A percentile compares a stretch with the other conserved stretches of the same genome.
phyloP scores from a whole-genome alignment of 345 rosid species.

The Hevea brasiliensis region DNA sequence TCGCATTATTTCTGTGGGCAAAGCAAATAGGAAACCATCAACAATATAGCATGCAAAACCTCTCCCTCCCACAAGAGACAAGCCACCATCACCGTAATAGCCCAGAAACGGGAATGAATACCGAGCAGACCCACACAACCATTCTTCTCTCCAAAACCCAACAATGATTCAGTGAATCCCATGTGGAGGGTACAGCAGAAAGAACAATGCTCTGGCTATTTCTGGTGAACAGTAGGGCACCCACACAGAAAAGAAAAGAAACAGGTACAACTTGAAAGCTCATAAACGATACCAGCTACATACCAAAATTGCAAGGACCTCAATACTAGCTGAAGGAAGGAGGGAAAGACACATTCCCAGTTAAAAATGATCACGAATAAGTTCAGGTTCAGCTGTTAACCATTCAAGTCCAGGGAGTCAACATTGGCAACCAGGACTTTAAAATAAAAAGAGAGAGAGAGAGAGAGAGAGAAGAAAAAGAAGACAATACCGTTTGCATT shows the following conservation, averaged over 20 bases:
- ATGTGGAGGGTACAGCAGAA: neutral
- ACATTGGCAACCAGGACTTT: neutral
- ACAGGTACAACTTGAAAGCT: neutral
- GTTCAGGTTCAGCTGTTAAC: neutral
- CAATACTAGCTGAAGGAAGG: neutral
- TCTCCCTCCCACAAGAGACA: neutral
- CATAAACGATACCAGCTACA: neutral
- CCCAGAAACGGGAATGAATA: neutral
- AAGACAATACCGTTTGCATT: too few relatives aligned
- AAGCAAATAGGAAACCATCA: neutral
- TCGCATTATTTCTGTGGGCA: neutral
- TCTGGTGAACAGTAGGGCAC: neutral
- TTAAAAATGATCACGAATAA: too few relatives aligned
- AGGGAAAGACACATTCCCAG: neutral
- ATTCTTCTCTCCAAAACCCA: neutral
- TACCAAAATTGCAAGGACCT: neutral
- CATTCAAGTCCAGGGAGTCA: neutral
- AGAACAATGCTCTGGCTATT: neutral
- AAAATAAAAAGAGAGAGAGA: too few relatives aligned
- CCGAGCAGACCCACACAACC: neutral
- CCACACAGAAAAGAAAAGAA: neutral
- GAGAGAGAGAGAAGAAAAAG: too few relatives aligned
- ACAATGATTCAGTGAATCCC: neutral
- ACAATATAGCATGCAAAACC: neutral
- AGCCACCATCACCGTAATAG: constrained; percentile 8